These are phyloP conservation scores for Exophiala lecanii-corni DNA, from an alignment of 2,329 filamentous ascomycete species.

Conservation along the genomic window DNA sequence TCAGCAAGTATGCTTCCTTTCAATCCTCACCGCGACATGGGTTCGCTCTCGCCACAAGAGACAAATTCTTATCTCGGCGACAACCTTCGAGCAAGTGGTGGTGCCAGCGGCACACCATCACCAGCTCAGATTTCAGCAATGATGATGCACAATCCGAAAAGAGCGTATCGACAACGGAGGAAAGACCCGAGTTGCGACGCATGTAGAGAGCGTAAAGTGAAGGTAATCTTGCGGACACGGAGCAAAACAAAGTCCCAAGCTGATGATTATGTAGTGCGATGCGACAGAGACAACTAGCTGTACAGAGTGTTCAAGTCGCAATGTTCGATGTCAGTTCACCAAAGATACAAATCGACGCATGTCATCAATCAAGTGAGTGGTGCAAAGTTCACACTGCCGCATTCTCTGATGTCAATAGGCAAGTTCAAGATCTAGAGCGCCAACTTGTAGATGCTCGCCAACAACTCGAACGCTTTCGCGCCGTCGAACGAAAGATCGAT, in stretches of 20 bases:
- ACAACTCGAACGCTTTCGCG: conserved; percentile 70
- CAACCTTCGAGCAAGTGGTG: conserved; percentile 12
- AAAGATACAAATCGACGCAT: conserved; percentile 98
- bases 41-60: conserved; percentile 38
- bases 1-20: conserved; percentile 20
- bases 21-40: conserved; percentile 39
- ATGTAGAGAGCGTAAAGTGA: conserved; percentile 76
- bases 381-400: conserved; percentile 2
- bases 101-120: conserved; percentile 14
- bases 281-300: conserved; percentile 94
- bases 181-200: conserved; percentile 98
- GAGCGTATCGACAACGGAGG: conserved; percentile 87
- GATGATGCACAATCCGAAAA: conserved; percentile 70
- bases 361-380: conserved; percentile 88
- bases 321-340: conserved; percentile 97
- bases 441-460: conserved; percentile 76
- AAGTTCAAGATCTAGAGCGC: conserved; percentile 93
- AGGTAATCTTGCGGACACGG: conserved; percentile 38
- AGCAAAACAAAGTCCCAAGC: conserved; percentile 12
- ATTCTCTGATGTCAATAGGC: conserved; percentile 42
- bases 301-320: conserved; percentile 93
- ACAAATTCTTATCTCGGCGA: conserved; percentile 34
- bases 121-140: conserved; percentile 37
- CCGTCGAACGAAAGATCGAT: conserved; percentile 53
- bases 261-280: conserved; percentile 61